A percentile compares a stretch with the other conserved stretches of the same genome.
Evolutionary conservation across 2,329 filamentous ascomycete genomes (phyloP).

Genomic region (Teratosphaeria zuluensis): DNA sequence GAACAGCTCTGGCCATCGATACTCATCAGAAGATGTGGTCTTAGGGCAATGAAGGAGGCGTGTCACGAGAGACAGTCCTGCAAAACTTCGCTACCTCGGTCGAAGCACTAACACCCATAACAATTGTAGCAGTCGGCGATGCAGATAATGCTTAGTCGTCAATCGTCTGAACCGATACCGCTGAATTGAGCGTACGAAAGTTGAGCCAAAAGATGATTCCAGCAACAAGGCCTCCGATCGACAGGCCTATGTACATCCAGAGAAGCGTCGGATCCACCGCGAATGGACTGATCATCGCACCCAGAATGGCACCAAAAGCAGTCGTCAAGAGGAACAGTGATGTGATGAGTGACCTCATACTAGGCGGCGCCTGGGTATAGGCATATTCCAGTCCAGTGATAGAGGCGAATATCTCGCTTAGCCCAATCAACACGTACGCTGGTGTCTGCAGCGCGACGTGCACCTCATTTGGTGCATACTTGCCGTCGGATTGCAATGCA

Average conservation of each 20-base stretch:
- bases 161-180: no score
- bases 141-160: no score
- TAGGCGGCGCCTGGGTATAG: slow-evolving; percentile 36
- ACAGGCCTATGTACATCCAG: neutral
- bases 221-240: neutral
- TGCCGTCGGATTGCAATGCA: slow-evolving; percentile 15
- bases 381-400: slow-evolving; percentile 38
- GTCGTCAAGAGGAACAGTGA: slow-evolving; percentile 2
- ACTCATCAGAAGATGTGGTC: no score
- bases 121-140: no score
- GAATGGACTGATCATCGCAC: neutral
- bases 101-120: no score
- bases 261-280: neutral
- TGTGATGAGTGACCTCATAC: slow-evolving; percentile 41
- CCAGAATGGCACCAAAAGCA: neutral
- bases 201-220: neutral
- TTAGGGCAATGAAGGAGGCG: no score
- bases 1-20: neutral
- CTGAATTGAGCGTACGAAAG: neutral
- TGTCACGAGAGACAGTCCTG: no score
- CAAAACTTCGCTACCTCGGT: no score
- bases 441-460: slow-evolving; percentile 31
- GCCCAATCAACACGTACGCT: slow-evolving; percentile 32
- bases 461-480: slow-evolving; percentile 10
- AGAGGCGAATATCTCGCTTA: slow-evolving; percentile 37